phyloP scores from a whole-genome alignment of 371 early-diverging fungal genomes.

The Blakeslea trispora region DNA sequence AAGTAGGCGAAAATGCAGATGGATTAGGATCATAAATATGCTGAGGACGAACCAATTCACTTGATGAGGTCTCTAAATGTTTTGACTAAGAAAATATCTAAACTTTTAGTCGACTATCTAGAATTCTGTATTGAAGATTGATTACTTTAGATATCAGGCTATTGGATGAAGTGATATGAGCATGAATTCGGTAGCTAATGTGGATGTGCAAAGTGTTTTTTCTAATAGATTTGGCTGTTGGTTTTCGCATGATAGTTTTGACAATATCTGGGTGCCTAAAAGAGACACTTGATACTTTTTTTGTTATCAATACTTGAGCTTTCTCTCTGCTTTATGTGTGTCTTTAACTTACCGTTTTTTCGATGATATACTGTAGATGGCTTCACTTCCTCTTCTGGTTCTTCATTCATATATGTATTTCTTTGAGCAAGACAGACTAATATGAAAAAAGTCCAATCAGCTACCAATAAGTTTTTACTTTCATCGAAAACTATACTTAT shows the following conservation, averaged over 20 bases:
- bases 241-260: background rate
- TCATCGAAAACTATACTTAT: background rate
- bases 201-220: conserved; percentile 21
- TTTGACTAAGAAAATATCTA: no score
- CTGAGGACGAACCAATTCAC: no score
- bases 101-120: no score
- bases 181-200: conserved; percentile 27
- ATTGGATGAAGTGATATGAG: conserved; percentile 3
- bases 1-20: no score
- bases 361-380: background rate
- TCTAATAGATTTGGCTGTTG: conserved; percentile 5
- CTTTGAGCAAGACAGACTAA: conserved; percentile 9
- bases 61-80: no score
- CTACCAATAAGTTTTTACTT: no score
- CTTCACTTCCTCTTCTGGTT: conserved; percentile 1
- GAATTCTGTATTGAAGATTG: no score
- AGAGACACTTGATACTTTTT: background rate
- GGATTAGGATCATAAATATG: no score
- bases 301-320: background rate
- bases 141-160: no score
- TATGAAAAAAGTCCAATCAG: no score
- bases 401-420: background rate
- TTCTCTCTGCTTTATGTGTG: conserved; percentile 1
- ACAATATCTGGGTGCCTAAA: background rate
- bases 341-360: conserved; percentile 1